Evolutionary conservation across 129 eudicot genomes (phyloP), one percentile per base, ranked within the genome.

Genomic region (Centrapalus pauciflorus): DNA sequence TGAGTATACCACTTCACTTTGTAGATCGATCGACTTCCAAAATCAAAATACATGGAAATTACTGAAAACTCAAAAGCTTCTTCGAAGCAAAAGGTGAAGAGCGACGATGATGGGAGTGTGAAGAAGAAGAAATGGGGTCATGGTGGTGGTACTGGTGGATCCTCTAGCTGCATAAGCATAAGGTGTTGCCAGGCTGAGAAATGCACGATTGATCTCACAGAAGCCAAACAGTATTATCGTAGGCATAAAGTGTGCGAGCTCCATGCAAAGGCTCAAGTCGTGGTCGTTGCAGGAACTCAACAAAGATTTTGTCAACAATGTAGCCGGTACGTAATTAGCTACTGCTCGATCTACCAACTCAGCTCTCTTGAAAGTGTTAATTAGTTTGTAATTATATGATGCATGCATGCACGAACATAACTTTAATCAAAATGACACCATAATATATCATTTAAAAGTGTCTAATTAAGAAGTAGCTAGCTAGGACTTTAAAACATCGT

Each of bases 291-390:
- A 33, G 90, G 90, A 66, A 69, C 70, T 67, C 83, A 69, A 34
- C 95, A 87, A 77, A 77, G 95, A 57, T 87, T 87, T 66, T 87
- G 95, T 62, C 95, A 87, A 45, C 95, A 87, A 79, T 87, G 95
- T 67, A 87, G 90, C 77, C 79, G 95, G 95, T n/a, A n/a, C n/a
- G n/a, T n/a, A n/a, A n/a, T 85, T 57, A 51, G 55, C 52, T 37
- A 17, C 12, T 64, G 13, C 25, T 64, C 7, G 19, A 14, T 48
- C 8, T 24, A 25, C 26, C n/a, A n/a, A n/a, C n/a, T n/a, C n/a
- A n/a, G n/a, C n/a, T n/a, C n/a, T n/a, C n/a, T n/a, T n/a, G n/a
- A n/a, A n/a, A n/a, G n/a, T n/a, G n/a, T n/a, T n/a, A n/a, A n/a
- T n/a, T n/a, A n/a, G n/a, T n/a, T n/a, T 52, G 5, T 37, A 16